Base-by-base conservation (phyloP, 257 asterid species). In the Capsicum pubescens region DNA sequence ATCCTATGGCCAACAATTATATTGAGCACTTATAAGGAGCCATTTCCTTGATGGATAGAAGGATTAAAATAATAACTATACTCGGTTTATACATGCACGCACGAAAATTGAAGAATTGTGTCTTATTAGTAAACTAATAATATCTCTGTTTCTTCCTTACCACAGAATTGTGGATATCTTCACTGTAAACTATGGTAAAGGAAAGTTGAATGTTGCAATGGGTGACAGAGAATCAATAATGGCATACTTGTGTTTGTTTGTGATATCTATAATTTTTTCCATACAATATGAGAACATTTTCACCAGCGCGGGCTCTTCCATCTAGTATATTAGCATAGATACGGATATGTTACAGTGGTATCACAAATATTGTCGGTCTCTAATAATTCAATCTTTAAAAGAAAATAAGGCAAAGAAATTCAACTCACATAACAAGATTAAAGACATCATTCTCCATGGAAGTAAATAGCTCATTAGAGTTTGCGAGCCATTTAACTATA, bases 1-100 rank as follows among this genome's bases (percentile, higher is more conserved):
- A 72, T 72, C 8, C 44, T 50, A 12, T 8, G 61, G 4, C 81
- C 81, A 74, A 12, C 80, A 0, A 21, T 74, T 74, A 74, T 74
- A 74, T 12, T 21, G 35, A 74, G 80, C 80, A 74, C 80, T 8
- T 74, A 50, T 44, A 50, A 74, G 80, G 60, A 74, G 12, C 80
- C 80, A 3, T 74, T 74, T 60, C 80, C 46, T 1, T 42, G 80
- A 48, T 74, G 80, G 60, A 19, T 19, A 19, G 60, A 74, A 50
- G 60, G 60, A 48, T 0, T 12, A 44, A 74, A 13, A 19, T 50
- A 74, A 19, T 19, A 21, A 48, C 6, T 44, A 44, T 44, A 4
- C 48, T 26, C 32, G 32, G 32, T 26, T 26, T 26, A 36, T 67
- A 21, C 10, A 0, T 21, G 55, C 78, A 69, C 56, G n/a, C 17